Conservation (phyloP, 257 asterid genomes). For the Paulownia fortunei region DNA sequence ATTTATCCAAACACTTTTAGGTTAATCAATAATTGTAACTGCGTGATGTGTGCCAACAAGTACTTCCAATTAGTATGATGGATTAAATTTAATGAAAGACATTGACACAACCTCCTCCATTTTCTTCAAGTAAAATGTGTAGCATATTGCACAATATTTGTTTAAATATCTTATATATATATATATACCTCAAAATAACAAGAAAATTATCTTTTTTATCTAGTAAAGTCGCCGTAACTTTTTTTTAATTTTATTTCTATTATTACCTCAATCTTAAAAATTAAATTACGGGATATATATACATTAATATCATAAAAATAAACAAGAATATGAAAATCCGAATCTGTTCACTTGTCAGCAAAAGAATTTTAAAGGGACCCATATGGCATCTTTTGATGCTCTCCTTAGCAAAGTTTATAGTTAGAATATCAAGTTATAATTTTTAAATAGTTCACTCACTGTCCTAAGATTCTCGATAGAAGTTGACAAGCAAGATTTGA, state of each 20-base stretch:
- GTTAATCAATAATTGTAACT: background rate
- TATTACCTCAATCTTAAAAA: too few relatives aligned
- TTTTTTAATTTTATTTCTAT: background rate
- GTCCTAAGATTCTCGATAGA: conserved; percentile 40
- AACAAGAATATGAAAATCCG: background rate
- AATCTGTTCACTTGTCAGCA: conserved; percentile 23
- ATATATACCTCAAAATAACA: too few relatives aligned
- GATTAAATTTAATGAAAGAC: too few relatives aligned
- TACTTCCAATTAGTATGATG: too few relatives aligned
- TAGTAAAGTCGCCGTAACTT: too few relatives aligned
- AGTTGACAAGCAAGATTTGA: conserved; percentile 32
- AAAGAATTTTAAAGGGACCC: conserved; percentile 30
- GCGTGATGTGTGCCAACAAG: background rate
- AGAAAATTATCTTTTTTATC: too few relatives aligned
- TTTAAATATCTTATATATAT: too few relatives aligned
- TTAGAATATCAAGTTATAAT: conserved; percentile 10
- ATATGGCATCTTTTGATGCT: conserved; percentile 12
- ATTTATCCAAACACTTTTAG: background rate
- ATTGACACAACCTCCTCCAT: too few relatives aligned
- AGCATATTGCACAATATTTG: too few relatives aligned
- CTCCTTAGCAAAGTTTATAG: conserved; percentile 1
- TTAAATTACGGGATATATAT: too few relatives aligned
- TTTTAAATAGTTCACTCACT: conserved; percentile 28
- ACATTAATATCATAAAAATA: background rate
- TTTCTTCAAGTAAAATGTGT: too few relatives aligned